These are phyloP conservation scores for Fusarium algeriense DNA, from an alignment of 2,329 filamentous ascomycete genomes.

Conservation along the genomic window DNA sequence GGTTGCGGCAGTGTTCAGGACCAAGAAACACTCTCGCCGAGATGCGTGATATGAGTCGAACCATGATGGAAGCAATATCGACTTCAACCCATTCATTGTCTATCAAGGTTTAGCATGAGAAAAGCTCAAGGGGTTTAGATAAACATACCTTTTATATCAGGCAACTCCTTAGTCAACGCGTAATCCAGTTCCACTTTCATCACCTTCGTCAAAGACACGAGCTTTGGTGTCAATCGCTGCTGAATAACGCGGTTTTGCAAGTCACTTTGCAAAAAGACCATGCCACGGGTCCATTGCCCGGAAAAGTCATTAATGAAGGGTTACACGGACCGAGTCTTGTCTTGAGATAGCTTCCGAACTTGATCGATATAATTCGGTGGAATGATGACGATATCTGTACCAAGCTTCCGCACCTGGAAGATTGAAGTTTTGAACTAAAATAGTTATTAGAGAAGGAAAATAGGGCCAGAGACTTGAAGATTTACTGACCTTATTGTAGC, in stretches of 20 bases:
- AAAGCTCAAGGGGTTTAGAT: accelerated
- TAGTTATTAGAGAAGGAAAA: accelerated
- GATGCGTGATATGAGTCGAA: neutral
- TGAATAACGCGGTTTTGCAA: neutral
- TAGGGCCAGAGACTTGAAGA: accelerated
- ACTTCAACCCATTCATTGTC: neutral
- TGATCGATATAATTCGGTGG: neutral
- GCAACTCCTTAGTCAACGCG: neutral
- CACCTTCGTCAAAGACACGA: neutral
- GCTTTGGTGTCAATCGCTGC: neutral
- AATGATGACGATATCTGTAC: neutral
- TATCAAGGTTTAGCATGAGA: accelerated
- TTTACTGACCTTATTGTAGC: neutral
- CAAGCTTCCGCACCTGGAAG: neutral
- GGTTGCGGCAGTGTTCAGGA: neutral
- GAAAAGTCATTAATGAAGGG: neutral
- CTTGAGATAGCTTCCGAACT: neutral
- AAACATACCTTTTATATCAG: neutral
- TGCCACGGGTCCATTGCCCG: neutral
- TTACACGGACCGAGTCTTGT: neutral
- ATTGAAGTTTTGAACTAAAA: neutral
- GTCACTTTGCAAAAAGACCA: neutral
- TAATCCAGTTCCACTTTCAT: neutral
- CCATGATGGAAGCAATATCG: neutral
- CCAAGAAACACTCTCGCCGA: neutral